Conservation (phyloP, 192 early-diverging fungal genomes). For the Obelidium mucronatum region DNA sequence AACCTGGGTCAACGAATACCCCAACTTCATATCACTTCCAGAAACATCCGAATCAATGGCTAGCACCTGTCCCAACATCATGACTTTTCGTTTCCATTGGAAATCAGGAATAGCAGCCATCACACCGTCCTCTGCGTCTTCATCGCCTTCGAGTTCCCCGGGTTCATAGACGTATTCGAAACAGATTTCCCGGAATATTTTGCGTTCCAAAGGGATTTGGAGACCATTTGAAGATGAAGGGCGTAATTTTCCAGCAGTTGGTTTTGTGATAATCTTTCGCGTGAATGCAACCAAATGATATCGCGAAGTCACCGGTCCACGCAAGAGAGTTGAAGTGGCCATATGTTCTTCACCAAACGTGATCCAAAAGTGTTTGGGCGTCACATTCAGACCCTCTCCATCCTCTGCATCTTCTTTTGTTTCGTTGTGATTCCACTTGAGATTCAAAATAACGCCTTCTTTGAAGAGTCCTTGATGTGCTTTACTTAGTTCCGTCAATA, state of each 20-base stretch:
- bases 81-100: slow-evolving; percentile 23
- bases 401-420: not conserved
- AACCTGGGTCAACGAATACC: not conserved
- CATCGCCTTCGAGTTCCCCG: not conserved
- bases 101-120: slow-evolving; percentile 21
- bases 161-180: slow-evolving; percentile 21
- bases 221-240: not conserved
- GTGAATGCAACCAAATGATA: slow-evolving; percentile 26
- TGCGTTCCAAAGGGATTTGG: not conserved
- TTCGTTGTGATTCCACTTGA: not conserved
- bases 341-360: slow-evolving; percentile 5
- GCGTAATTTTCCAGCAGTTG: not conserved
- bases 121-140: not conserved
- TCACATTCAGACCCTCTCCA: not conserved
- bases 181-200: slow-evolving; percentile 33
- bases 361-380: slow-evolving; percentile 26
- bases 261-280: not conserved
- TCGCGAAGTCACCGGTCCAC: not conserved
- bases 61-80: slow-evolving; percentile 19
- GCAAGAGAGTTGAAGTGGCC: slow-evolving; percentile 11
- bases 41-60: slow-evolving; percentile 25
- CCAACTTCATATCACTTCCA: not conserved
- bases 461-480: not conserved
- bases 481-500: not conserved
- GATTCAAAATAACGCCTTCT: not conserved